Evolutionary conservation across 192 early-diverging fungal species (phyloP).

Genomic region (Linnemannia exigua): DNA sequence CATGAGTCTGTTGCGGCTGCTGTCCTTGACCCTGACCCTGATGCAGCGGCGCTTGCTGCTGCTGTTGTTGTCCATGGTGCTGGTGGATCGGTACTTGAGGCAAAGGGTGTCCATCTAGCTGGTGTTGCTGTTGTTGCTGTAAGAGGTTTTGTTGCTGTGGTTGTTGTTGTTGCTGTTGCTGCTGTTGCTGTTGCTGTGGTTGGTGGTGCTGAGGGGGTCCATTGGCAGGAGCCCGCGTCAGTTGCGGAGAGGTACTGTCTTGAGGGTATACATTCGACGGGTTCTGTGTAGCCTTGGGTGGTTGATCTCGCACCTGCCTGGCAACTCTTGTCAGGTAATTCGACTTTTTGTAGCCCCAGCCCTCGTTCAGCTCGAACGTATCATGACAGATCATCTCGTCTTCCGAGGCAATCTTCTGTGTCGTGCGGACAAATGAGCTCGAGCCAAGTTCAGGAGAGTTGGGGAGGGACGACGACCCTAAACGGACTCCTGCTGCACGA

Average conservation of each 20-base stretch:
- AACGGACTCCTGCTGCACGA: background rate
- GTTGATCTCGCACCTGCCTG: conserved; percentile 31
- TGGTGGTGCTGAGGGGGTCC: background rate
- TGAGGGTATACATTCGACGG: background rate
- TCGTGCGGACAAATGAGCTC: background rate
- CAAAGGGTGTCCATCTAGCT: background rate
- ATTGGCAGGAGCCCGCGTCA: background rate
- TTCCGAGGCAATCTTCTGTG: conserved; percentile 40
- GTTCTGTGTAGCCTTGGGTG: conserved; percentile 1
- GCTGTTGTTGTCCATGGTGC: no score
- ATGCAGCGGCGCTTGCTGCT: conserved; percentile 1
- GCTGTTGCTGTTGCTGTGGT: background rate
- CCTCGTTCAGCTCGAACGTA: conserved; percentile 38
- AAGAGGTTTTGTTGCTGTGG: background rate
- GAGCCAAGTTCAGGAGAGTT: conserved; percentile 34
- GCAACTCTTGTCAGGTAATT: conserved; percentile 43
- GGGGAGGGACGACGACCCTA: conserved; percentile 2
- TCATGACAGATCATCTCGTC: conserved; percentile 47
- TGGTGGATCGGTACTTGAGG: background rate
- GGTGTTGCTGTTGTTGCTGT: conserved; percentile 1
- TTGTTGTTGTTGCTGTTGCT: background rate
- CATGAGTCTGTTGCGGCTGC: conserved; percentile 12
- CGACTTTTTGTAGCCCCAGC: conserved; percentile 40
- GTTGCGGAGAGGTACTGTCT: background rate
- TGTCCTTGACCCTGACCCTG: conserved; percentile 12